These are phyloP conservation scores for Trametes cingulata DNA, from an alignment of 768 basidiomycete species.

Conservation along the genomic window DNA sequence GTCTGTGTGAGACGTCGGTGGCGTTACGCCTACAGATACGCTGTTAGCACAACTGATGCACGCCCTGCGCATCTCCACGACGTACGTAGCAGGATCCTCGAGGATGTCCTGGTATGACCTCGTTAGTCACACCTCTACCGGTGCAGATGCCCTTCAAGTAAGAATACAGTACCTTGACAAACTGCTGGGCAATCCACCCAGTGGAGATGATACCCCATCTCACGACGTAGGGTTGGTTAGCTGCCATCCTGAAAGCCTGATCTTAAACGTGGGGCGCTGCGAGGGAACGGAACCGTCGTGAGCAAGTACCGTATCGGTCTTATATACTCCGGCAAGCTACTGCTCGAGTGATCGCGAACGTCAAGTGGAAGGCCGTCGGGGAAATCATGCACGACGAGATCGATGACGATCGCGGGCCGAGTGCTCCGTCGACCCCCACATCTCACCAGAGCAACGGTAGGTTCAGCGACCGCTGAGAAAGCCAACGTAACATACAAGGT, in stretches of 20 bases:
- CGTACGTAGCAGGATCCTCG: slow-evolving; percentile 72
- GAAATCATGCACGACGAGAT: not conserved
- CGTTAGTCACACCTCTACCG: not conserved
- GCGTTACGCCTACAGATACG: slow-evolving; percentile 53
- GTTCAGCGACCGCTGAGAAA: not conserved
- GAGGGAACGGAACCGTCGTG: not conserved
- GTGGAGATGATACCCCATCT: slow-evolving; percentile 91
- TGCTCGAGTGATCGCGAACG: slow-evolving; percentile 7
- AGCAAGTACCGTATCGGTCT: not conserved
- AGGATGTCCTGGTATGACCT: slow-evolving; percentile 60
- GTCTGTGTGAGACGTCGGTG: slow-evolving; percentile 64
- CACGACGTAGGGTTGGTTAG: slow-evolving; percentile 43
- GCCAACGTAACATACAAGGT: not conserved
- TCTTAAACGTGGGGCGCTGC: too few relatives aligned
- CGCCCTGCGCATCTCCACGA: not conserved
- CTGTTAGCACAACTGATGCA: not conserved
- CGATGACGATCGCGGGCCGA: slow-evolving; percentile 11
- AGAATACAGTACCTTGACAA: slow-evolving; percentile 55
- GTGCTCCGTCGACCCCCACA: not conserved
- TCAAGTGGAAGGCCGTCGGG: slow-evolving; percentile 1
- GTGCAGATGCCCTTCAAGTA: not conserved
- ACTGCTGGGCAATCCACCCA: slow-evolving; percentile 65
- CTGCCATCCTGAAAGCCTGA: too few relatives aligned
- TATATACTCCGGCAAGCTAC: not conserved
- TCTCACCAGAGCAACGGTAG: not conserved